Base-by-base conservation (phyloP, 78 protist genomes). In the Capsaspora owczarzaki region DNA sequence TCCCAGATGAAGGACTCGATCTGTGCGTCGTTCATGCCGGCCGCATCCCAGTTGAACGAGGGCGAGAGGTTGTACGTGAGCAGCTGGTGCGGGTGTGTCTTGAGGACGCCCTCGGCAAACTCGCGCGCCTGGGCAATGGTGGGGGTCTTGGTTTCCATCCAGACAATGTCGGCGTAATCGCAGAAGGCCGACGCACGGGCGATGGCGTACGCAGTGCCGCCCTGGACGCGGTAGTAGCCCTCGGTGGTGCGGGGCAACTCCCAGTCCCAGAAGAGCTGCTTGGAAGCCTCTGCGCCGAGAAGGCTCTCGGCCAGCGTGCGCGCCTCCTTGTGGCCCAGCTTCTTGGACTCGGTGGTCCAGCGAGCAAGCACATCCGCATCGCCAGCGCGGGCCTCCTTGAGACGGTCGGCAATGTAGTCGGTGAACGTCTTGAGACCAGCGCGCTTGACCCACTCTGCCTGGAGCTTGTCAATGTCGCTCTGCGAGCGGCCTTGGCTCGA, bases 31-130 rank as follows among this genome's bases (percentile, higher is more conserved):
- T 80, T 75, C 87, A 89, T 85, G 78, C 92, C 89, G 27, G 90
- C 88, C 35, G 86, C 87, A 80, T 94, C 94, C 97, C 97, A 94
- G 88, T 94, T 89, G 95, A 94, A 94, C 35, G 95, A 91, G 44
- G 97, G 97, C 23, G 95, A 91, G 74, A 91, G 88, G 85, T 94
- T 94, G 91, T 94, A 94, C 20, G 95, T 91, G 49, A 94, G 85
- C 38, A 84, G 63, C 87, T 88, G 80, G 42, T 83, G 86, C 38
- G 95, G 95, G 86, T 37, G 84, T 19, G 41, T 78, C 1, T 56
- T 49, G 43, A 84, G 87, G 33, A 90, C 82, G 2, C 86, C 93
- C 41, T 75, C 83, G 1, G 97, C 90, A 63, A 91, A 92, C 76
- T 80, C 46, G 82, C 78, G 51, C 41, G 97, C 97, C 81, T 92